A percentile compares a stretch with the other conserved stretches of the same genome.
Conservation (phyloP, 306 rosid species). For the Psophocarpus tetragonolobus region DNA sequence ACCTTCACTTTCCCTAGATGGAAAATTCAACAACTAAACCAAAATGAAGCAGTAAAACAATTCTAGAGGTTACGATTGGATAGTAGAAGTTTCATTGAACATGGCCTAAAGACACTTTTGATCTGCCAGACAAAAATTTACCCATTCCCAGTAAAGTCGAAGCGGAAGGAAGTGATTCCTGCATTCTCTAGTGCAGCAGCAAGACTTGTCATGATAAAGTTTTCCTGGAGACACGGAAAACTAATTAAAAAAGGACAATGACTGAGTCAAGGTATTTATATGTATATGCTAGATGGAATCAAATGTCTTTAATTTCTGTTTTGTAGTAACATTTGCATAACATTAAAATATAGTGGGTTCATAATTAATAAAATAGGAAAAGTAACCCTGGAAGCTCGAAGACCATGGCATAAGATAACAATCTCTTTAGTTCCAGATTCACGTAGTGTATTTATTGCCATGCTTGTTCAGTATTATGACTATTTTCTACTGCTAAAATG, state of each 20-base stretch:
- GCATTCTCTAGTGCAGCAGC: slow-evolving; percentile 61
- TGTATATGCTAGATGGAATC: neutral
- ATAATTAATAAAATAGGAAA: neutral
- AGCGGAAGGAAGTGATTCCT: slow-evolving; percentile 67
- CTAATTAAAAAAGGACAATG: neutral
- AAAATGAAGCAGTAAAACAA: neutral
- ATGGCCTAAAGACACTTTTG: neutral
- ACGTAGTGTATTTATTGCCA: slow-evolving; percentile 60
- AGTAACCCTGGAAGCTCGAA: slow-evolving; percentile 59
- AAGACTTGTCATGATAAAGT: slow-evolving; percentile 46
- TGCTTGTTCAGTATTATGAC: slow-evolving; percentile 58
- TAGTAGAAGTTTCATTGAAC: neutral
- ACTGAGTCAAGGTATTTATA: neutral
- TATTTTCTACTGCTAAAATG: slow-evolving; percentile 42
- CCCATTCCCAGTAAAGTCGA: slow-evolving; percentile 86
- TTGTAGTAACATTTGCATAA: neutral
- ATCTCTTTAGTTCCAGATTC: slow-evolving; percentile 64
- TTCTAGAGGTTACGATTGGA: neutral
- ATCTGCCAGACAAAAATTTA: slow-evolving; percentile 24
- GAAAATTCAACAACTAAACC: neutral
- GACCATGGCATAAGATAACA: slow-evolving; percentile 80
- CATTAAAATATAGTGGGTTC: neutral
- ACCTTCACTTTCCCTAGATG: slow-evolving; percentile 26
- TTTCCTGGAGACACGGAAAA: slow-evolving; percentile 49
- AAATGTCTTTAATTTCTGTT: slow-evolving; percentile 6